Evolutionary conservation across 2,329 filamentous ascomycete species (phyloP), one percentile per base, ranked within the genome.

Genomic region (Pestalotiopsis sp.): DNA sequence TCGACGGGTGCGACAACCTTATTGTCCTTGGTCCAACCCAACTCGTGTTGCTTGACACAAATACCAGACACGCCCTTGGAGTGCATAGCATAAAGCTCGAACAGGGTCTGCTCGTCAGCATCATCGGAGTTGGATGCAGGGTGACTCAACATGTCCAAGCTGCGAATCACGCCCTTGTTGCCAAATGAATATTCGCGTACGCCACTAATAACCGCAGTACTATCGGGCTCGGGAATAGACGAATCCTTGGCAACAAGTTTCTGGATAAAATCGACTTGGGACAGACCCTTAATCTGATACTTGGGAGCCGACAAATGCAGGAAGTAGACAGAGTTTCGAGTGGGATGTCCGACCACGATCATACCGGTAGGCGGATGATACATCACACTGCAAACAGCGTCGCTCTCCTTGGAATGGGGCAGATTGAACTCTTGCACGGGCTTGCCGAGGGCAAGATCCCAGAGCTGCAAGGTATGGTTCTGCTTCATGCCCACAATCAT

Each of bases 401-500:
- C 95, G 3, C 94, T 97, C 79, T 98, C 95, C 77, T 96, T 97
- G 82, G 93, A 93, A 78, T 99, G 95, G 1, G 96, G 96, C 68
- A 99, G 90, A 79, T 97, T 96, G 79, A 99, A 91, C 83, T 99
- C 96, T 80, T 99, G 95, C 49, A 99, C 96, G 38, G 95, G 93
- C 82, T 98, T 98, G 73, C 92, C 93, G 41, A 99, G 90, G 57
- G 93, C 94, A 77, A 99, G 90, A 84, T 99, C 96, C 97, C 96
- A 99, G 59, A 99, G 89, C 85, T 99, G 97, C 71, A 99, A 89
- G 68, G 95, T 97, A 83, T 99, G 96, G 81, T 99, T 99, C 81
- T 99, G 96, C 84, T 98, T 98, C 89, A 98, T 94, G 75, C 96
- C 96, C 71, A 99, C 93, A 78, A 99, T 91, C 84, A 99, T 92